Evolutionary conservation across 2,329 filamentous ascomycete genomes (phyloP).

Genomic region (Cercospora berteroae): DNA sequence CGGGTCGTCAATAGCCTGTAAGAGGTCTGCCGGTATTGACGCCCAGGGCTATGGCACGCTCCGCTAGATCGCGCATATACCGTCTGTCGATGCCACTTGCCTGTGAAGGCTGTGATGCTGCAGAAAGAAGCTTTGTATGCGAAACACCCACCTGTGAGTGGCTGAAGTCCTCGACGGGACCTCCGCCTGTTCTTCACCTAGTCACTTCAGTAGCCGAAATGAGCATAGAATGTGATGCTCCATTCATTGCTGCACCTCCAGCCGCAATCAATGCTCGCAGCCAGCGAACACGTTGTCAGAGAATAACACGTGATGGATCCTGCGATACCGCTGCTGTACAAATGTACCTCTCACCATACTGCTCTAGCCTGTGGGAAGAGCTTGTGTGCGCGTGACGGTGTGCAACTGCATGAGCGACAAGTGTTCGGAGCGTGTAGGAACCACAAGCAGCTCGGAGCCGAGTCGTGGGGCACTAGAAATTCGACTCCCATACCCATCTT

Average conservation of each 20-base stretch:
- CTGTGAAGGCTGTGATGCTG: constrained; percentile 17
- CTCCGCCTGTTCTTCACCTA: background rate
- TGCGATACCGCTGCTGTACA: background rate
- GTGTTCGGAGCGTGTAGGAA: constrained; percentile 4
- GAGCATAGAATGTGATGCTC: constrained; percentile 7
- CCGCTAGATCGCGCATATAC: constrained; percentile 15
- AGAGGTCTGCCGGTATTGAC: background rate
- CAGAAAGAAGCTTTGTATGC: constrained; percentile 7
- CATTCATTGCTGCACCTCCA: background rate
- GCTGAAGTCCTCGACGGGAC: background rate
- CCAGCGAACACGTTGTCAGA: background rate
- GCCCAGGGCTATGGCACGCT: constrained; percentile 14
- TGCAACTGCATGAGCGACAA: background rate
- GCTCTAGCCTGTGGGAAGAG: background rate
- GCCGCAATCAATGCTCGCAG: background rate
- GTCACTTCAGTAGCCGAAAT: constrained; percentile 20
- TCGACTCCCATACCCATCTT: background rate
- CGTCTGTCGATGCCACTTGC: constrained; percentile 15
- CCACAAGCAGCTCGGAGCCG: constrained; percentile 8
- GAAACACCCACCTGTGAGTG: constrained; percentile 6
- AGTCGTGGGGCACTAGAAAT: background rate
- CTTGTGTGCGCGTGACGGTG: constrained; percentile 4
- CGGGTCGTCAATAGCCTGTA: constrained; percentile 2
- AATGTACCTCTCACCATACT: background rate
- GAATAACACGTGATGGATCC: background rate